phyloP scores from a whole-genome alignment of 2,329 filamentous ascomycete species.

The Lasiodiplodia citricola region DNA sequence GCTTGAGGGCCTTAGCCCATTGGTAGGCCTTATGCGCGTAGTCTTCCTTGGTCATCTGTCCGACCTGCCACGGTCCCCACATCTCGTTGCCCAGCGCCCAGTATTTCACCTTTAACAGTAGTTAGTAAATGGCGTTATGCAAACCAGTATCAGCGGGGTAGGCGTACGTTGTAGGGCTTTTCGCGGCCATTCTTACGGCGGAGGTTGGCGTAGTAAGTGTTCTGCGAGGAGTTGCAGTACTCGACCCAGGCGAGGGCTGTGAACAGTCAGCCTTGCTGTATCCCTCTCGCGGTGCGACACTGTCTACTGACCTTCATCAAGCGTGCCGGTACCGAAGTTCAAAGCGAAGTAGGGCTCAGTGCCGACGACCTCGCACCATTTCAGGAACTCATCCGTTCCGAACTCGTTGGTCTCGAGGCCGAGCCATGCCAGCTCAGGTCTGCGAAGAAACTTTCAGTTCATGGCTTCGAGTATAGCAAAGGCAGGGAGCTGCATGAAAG shows the following conservation, averaged over 20 bases:
- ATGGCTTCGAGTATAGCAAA: background rate
- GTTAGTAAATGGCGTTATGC: background rate
- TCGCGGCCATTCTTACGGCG: conserved; percentile 75
- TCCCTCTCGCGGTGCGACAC: conserved; percentile 38
- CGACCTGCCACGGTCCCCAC: conserved; percentile 72
- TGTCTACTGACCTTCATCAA: conserved; percentile 28
- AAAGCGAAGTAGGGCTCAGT: conserved; percentile 81
- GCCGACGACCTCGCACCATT: conserved; percentile 74
- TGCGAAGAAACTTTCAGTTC: conserved; percentile 33
- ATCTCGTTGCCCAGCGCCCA: conserved; percentile 83
- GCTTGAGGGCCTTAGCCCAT: conserved; percentile 74
- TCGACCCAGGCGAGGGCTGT: conserved; percentile 77
- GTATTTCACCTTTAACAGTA: conserved; percentile 66
- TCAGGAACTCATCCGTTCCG: conserved; percentile 85
- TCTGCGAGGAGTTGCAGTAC: conserved; percentile 79
- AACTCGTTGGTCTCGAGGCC: conserved; percentile 79
- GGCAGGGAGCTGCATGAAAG: background rate
- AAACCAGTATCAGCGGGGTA: background rate
- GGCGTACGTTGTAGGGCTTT: conserved; percentile 71
- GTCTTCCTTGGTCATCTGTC: conserved; percentile 70
- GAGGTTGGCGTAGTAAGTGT: conserved; percentile 83
- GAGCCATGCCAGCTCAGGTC: conserved; percentile 80
- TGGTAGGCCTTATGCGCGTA: conserved; percentile 72
- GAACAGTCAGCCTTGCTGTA: conserved; percentile 56
- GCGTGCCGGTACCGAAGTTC: conserved; percentile 78